Base-by-base conservation (phyloP, 257 asterid species). In the Plantago elongata region DNA sequence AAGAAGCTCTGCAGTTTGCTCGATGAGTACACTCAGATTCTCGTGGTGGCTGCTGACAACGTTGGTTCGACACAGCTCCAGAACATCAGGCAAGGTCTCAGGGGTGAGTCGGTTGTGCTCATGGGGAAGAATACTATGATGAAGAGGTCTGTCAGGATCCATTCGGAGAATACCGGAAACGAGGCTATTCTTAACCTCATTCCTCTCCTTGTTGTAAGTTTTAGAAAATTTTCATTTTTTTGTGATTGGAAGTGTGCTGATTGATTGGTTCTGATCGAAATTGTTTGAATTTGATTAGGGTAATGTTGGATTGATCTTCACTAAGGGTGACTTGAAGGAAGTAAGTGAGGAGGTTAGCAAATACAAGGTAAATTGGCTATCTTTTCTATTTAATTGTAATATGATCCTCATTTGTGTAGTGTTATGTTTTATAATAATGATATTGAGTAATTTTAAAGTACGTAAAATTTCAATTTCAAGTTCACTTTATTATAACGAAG, bases 91-190 rank as follows among this genome's bases (percentile, higher is more conserved):
- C 63, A 62, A 38, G 98, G 96, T 13, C 61, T 91, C 58, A 76
- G 98, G 51, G 98, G 96, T 0, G 88, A 93, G 27, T 89, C 99
- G 3, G 73, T 82, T 1, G 94, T 93, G 38, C 87, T 93, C 11
- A 93, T 93, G 97, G 99, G 99, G 16, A 93, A 93, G 73, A 93
- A 93, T 46, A 93, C 99, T 11, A 83, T 93, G 99, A 93, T 93
- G 94, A 93, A 93, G 94, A 82, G 95, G 72, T 68, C 79, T 9
- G 60, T 91, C 57, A 74, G 92, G 44, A 87, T 87, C 29, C 97
- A 93, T 46, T 75, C 88, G 45, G 98, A 88, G 52, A 87, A 92
- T 44, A 79, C 96, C 9, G 97, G 92, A 10, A 87, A 89, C 71
- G 48, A 68, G 0, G 76, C 84, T 9, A 81, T 83, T 14, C 91